Evolutionary conservation across 2,329 filamentous ascomycete genomes (phyloP), one percentile per base, ranked within the genome.

Genomic region (Xylariaceae sp.): DNA sequence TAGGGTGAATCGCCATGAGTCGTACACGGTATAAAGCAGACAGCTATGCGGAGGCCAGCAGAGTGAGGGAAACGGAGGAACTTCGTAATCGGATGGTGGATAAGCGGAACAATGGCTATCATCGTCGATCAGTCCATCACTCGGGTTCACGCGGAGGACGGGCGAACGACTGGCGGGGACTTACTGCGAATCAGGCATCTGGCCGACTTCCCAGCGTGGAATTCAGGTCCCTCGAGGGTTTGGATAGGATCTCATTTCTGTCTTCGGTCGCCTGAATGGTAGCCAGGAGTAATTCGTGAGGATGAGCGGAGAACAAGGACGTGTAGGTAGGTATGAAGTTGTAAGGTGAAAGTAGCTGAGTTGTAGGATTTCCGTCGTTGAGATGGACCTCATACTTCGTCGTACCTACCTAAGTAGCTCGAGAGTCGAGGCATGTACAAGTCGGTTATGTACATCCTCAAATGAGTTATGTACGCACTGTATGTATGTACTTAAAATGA

Each of bases 1-100:
- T 13, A 94, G 76, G 1, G 91, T 96, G 73, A 94, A 96, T 64
- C 88, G 87, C 87, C 90, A 93, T 57, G 95, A 89, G 70, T 96
- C 90, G 61, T 75, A 72, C 2, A 90, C 80, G 69, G 88, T 81
- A 77, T 90, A 93, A 66, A 96, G 85, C 44, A 84, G 82, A 61
- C 82, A 81, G 50, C 81, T 76, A 60, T 77, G 73, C 10, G 86
- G 78, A 39, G 88, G 86, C 83, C 90, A 88, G 76, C 91, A 91
- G 61, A 97, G 85, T 44, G 89, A 90, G 1, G 92, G 92, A 71
- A 95, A 97, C 3, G 78, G 73, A 17, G 91, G 91, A 18, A 83
- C 82, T 30, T 74, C 73, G 76, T 96, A 94, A 71, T 80, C 79
- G 10, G 68, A 54, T 13, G 81, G 81, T 45, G 78, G 77, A 64